Percentiles rank a stretch among this genome's conserved stretches.
These are phyloP conservation scores for Psidium guajava DNA, from an alignment of 345 rosid species.

Conservation along the genomic window DNA sequence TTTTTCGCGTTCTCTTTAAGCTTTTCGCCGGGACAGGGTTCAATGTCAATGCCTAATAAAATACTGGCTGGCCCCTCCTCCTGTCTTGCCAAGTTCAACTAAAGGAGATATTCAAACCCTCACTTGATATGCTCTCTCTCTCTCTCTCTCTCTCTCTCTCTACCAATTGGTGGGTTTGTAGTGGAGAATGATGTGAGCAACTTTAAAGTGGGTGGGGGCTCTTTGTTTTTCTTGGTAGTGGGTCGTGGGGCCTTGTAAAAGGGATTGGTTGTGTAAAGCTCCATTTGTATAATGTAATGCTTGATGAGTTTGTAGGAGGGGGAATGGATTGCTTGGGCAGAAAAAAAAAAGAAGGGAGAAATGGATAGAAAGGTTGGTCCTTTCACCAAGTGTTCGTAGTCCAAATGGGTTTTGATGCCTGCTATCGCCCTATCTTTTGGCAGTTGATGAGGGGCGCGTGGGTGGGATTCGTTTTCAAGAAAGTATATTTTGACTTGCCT, in stretches of 20 bases:
- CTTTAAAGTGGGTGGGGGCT: constrained; percentile 37
- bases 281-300: constrained; percentile 1
- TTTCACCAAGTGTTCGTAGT: background rate
- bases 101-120: constrained; percentile 37
- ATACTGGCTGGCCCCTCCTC: constrained; percentile 9
- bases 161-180: constrained; percentile 21
- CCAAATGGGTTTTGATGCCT: background rate
- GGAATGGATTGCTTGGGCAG: background rate
- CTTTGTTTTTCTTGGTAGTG: constrained; percentile 25
- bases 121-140: constrained; percentile 35
- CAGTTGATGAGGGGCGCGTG: background rate
- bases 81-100: constrained; percentile 27
- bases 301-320: background rate
- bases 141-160: constrained; percentile 25
- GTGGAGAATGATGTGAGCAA: constrained; percentile 67
- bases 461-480: background rate
- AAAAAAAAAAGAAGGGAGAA: background rate
- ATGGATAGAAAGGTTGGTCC: background rate
- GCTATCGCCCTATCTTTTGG: background rate
- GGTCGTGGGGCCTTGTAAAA: constrained; percentile 55
- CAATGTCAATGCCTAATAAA: constrained; percentile 35
- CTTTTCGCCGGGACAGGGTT: constrained; percentile 25
- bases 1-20: background rate
- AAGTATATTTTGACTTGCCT: background rate
- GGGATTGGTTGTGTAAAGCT: constrained; percentile 1